Evolutionary conservation across 1,284 basidiomycete species (phyloP).

Genomic region (Trametes polyzona): DNA sequence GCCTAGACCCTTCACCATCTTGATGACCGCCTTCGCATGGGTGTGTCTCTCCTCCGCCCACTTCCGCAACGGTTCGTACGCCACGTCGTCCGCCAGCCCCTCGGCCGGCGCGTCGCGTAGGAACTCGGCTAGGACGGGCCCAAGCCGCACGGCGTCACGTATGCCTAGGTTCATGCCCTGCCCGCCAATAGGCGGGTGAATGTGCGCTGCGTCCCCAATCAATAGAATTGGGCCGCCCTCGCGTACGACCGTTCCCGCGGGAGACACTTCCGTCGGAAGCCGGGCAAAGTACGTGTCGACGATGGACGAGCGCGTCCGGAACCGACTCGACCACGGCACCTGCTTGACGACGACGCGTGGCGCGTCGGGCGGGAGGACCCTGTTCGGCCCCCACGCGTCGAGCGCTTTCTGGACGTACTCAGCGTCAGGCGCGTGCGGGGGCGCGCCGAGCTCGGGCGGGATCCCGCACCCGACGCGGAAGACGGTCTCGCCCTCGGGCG

Average conservation of each 20-base stretch:
- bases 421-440: conserved; percentile 35
- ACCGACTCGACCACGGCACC: conserved; percentile 44
- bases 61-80: conserved; percentile 19
- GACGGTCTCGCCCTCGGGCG: conserved; percentile 19
- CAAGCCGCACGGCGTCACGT: conserved; percentile 45
- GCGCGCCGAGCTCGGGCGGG: conserved; percentile 35
- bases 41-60: conserved; percentile 28
- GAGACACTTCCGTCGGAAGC: conserved; percentile 16
- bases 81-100: background rate
- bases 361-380: conserved; percentile 9
- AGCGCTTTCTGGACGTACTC: conserved; percentile 43
- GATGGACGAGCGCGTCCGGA: conserved; percentile 43
- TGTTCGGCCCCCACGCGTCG: conserved; percentile 41
- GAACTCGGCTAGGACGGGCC: conserved; percentile 29
- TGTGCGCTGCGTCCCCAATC: conserved; percentile 50
- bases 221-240: conserved; percentile 33
- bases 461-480: conserved; percentile 42
- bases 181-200: conserved; percentile 49
- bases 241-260: background rate
- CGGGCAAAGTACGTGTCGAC: conserved; percentile 39
- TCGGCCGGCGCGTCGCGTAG: background rate
- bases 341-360: conserved; percentile 17
- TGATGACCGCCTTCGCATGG: conserved; percentile 29
- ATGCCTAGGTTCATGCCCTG: conserved; percentile 55
- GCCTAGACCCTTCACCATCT: conserved; percentile 22